Conservation (phyloP, 371 early-diverging fungal genomes). For the Mortierella sp. region DNA sequence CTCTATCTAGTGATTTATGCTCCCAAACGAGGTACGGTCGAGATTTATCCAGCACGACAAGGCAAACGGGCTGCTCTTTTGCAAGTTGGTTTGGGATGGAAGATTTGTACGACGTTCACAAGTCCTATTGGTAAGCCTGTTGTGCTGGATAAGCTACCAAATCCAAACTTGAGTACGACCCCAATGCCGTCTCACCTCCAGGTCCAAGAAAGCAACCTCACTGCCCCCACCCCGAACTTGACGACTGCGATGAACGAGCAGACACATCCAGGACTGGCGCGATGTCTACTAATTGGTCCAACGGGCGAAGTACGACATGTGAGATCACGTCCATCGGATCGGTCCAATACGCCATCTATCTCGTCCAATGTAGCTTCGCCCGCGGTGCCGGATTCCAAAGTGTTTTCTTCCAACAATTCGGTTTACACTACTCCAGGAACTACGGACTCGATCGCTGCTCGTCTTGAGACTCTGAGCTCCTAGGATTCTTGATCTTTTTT, state of each 20-base stretch:
- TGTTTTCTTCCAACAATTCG: slow-evolving; percentile 10
- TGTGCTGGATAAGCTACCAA: slow-evolving; percentile 57
- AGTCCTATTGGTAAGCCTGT: slow-evolving; percentile 56
- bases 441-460: slow-evolving; percentile 9
- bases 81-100: slow-evolving; percentile 69
- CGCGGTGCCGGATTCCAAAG: slow-evolving; percentile 8
- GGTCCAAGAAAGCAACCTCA: too few species aligned
- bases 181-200: background rate
- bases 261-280: slow-evolving; percentile 52
- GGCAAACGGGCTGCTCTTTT: slow-evolving; percentile 68
- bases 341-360: slow-evolving; percentile 9
- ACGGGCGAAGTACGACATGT: slow-evolving; percentile 63
- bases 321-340: slow-evolving; percentile 13
- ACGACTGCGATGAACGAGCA: background rate
- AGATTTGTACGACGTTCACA: slow-evolving; percentile 50
- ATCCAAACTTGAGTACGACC: slow-evolving; percentile 47
- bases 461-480: slow-evolving; percentile 13
- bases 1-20: slow-evolving; percentile 70
- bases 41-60: slow-evolving; percentile 70
- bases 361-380: background rate
- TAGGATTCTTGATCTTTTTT: background rate
- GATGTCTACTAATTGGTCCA: slow-evolving; percentile 66
- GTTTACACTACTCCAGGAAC: background rate
- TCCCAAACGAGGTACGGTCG: slow-evolving; percentile 63
- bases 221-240: too few species aligned